Percentiles rank a stretch among this genome's conserved stretches.
Conservation (phyloP, 352 stramenopile species). For the Phytophthora brassicae region DNA sequence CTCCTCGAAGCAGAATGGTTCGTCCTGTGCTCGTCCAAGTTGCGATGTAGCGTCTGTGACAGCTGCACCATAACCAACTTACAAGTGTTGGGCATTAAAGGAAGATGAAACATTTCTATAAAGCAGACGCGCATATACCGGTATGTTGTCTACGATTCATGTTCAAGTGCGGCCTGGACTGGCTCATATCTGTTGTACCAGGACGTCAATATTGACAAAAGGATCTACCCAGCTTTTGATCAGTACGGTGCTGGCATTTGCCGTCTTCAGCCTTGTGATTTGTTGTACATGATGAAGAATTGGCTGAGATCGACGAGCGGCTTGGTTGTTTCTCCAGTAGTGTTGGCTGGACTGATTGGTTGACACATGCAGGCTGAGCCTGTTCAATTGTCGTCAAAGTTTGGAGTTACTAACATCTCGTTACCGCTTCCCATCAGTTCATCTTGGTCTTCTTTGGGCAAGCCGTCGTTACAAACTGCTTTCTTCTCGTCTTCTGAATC, state of each 20-base stretch:
- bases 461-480: conserved; percentile 14
- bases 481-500: conserved; percentile 38
- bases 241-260: conserved; percentile 3
- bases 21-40: conserved; percentile 48
- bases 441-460: conserved; percentile 61
- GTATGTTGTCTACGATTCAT: conserved; percentile 8
- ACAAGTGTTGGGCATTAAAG: conserved; percentile 4
- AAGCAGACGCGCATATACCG: conserved; percentile 4
- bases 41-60: conserved; percentile 7
- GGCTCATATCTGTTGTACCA: conserved; percentile 19
- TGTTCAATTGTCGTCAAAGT: conserved; percentile 58
- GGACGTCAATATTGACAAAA: conserved; percentile 25
- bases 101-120: conserved; percentile 25
- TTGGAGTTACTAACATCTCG: conserved; percentile 61
- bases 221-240: conserved; percentile 10
- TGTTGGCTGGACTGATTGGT: not conserved
- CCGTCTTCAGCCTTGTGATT: conserved; percentile 23
- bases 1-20: conserved; percentile 47
- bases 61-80: no score
- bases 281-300: conserved; percentile 30
- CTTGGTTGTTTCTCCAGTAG: not conserved
- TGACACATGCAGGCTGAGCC: conserved; percentile 3
- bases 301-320: conserved; percentile 1
- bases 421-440: conserved; percentile 78
- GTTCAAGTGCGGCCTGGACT: conserved; percentile 4